Evolutionary conservation across 352 stramenopile species (phyloP), one percentile per base, ranked within the genome.

Genomic region (Phytopythium mirpurense): DNA sequence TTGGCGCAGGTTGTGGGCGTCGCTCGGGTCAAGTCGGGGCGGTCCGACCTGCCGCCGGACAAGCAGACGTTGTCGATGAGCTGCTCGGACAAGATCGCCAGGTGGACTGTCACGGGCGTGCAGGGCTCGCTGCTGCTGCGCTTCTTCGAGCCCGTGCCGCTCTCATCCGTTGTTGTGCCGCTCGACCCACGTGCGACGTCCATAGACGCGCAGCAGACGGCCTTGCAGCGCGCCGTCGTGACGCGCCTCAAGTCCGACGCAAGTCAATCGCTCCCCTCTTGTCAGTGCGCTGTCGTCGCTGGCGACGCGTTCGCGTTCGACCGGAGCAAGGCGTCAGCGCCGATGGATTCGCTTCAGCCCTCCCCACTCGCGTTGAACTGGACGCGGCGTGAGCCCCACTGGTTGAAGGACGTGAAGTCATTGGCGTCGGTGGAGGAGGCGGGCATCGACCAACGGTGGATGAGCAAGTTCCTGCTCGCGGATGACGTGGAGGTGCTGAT

Each of bases 31-130:
- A 98, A 98, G 57, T 95, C 91, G 7, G 93, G 91, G 44, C 77
- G 93, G 32, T 98, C 93, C 1, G 95, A 98, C 65, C 67, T 98
- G 19, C 80, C 88, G 11, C 27, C 54, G 19, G 72, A 90, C 51
- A 88, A 95, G 45, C 85, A 92, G 67, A 96, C 87, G 48, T 65
- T 86, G 36, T 96, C 83, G 4, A 96, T 98, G 87, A 97, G 90
- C 40, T 98, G 93, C 65, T 96, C 83, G 11, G 90, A 98, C 62
- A 98, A 98, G 71, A 42, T 98, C 45, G 77, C 87, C 34, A 80
- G 82, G 63, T 98, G 93, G 93, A 76, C 71, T 32, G 56, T 74
- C 10, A 24, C 89, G 6, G 93, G 93, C 10, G 55, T 97, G 11
- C 88, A 97, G 50, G 91, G 93, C 47, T 68, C 60, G 9, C 48